Evolutionary conservation across 805 yeast genomes (phyloP).

Genomic region (Candida peoriensis): DNA sequence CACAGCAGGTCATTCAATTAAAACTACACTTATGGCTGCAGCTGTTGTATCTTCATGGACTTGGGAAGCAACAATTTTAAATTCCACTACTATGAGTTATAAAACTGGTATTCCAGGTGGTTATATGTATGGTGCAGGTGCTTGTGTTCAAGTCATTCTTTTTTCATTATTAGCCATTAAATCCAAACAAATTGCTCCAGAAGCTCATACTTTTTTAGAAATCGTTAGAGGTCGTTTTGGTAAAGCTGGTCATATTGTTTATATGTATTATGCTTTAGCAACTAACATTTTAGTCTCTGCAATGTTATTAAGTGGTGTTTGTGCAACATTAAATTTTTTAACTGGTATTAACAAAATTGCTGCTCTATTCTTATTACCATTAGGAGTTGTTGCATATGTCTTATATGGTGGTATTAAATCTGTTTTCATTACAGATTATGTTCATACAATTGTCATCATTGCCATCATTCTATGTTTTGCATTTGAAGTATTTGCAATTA

Average conservation of each 20-base stretch:
- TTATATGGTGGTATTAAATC: constrained; percentile 81
- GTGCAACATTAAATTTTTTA: constrained; percentile 72
- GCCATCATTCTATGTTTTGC: constrained; percentile 78
- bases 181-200: constrained; percentile 85
- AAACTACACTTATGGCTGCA: constrained; percentile 77
- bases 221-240: constrained; percentile 82
- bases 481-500: constrained; percentile 72
- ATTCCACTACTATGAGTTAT: constrained; percentile 76
- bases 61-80: constrained; percentile 77
- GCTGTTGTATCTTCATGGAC: constrained; percentile 96
- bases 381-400: constrained; percentile 73
- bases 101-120: constrained; percentile 63
- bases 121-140: constrained; percentile 86
- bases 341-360: constrained; percentile 85
- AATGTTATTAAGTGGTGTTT: constrained; percentile 87
- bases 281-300: constrained; percentile 89
- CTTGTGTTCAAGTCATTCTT: constrained; percentile 79
- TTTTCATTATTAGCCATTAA: constrained; percentile 86
- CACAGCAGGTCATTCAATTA: constrained; percentile 87
- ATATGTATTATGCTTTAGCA: constrained; percentile 75
- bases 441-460: constrained; percentile 76
- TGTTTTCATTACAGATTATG: constrained; percentile 73
- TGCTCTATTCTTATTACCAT: constrained; percentile 74
- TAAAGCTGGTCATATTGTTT: constrained; percentile 60
- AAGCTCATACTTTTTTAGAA: constrained; percentile 88